Evolutionary conservation across 768 basidiomycete species (phyloP), one percentile per base, ranked within the genome.

Genomic region (Neoboletus brunneissimus): DNA sequence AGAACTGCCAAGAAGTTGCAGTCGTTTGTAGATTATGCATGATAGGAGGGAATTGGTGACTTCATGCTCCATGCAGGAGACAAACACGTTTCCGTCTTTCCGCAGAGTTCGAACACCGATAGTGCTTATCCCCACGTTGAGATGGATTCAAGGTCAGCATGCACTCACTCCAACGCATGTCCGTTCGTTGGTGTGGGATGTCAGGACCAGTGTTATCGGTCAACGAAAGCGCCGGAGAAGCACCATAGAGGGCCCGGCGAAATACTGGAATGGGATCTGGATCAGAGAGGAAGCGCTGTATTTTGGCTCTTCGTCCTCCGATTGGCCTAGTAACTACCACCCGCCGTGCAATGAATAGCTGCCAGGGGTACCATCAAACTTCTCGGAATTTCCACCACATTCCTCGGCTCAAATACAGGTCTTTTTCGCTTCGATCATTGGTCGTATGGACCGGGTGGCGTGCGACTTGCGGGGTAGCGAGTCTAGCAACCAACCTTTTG

Each of bases 1-100:
- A 73, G 77, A 56, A 83, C 75, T 13, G 88, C 87, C 11, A 76
- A 71, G 58, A 87, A 85, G 72, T 65, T 93, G 54, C 89, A 91
- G 71, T 78, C 74, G 0, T 90, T 88, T 68, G 75, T 89, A 49
- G 88, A 91, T 64, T 86, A 85, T 68, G 77, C 77, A 56, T 82
- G 54, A 55, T 27, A 12, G 35, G 37, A 2, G 13, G 6, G 5
- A 37, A 12, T 25, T 12, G 34, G 2, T 51, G 44, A 54, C 58
- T 32, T 25, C 25, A 37, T 55, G 34, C 41, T n/a, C 27, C n/a
- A 7, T 27, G 12, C 3, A 51, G 10, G 4, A 16, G 18, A 34
- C 37, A 20, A 22, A 2, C 5, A 29, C 5, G 42, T 25, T 18
- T n/a, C 34, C 18, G 13, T 54, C 4, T 27, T 29, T 55, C 31